Evolutionary conservation across 495 filamentous ascomycete species (phyloP), one percentile per base, ranked within the genome.

Genomic region (Hyaloscypha hepaticicola): DNA sequence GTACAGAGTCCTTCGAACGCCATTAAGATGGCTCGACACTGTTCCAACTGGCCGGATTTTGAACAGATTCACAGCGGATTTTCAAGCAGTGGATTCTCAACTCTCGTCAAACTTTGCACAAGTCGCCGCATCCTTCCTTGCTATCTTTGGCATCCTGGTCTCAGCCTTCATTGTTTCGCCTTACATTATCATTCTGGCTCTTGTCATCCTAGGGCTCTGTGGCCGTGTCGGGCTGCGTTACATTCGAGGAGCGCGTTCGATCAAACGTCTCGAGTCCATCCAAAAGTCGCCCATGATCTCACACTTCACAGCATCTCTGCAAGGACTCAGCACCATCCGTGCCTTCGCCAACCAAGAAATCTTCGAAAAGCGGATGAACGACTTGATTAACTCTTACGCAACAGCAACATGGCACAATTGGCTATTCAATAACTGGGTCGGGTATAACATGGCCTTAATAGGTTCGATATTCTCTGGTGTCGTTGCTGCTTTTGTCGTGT

Each of bases 211-310:
- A 11, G 57, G 64, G 1, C 65, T 82, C 21, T 83, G 79, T 65
- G 65, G 76, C 16, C 70, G 72, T 26, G 72, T 83, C 29, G 80
- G 85, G 9, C 51, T 70, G 1, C 70, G 73, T 7, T 91, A 84
- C 66, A 75, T 91, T 12, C 68, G 73, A 0, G 87, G 80, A 9
- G 88, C 89, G 5, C 81, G 88, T 12, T 84, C 88, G 65, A 72
- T 84, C 41, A 90, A 90, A 68, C 76, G 88, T 5, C 76, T 90
- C 0, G 85, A 90, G 67, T 83, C 80, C 25, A 82, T 80, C 3
- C 79, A 82, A 2, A 84, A 85, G 63, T 83, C 80, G 6, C 88
- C 87, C 2, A 81, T 91, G 19, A 87, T 87, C 62, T 86, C 87
- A 38, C 81, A 82, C 12, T 86, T 90, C 64, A 80, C 79, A 5